phyloP scores from a whole-genome alignment of 2,329 filamentous ascomycete genomes.

The Tolypocladium tundrense region DNA sequence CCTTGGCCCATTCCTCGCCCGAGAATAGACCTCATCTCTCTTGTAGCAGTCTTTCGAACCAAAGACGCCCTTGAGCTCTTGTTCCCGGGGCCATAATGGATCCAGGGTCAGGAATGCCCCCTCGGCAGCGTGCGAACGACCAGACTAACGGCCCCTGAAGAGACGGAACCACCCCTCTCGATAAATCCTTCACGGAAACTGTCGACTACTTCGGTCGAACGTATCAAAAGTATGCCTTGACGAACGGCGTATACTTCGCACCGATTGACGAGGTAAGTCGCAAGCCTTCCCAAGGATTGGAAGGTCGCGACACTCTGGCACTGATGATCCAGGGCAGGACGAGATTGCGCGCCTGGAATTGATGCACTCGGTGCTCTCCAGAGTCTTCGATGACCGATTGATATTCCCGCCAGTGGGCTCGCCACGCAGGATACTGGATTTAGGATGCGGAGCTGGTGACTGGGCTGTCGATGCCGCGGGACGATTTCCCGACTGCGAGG shows the following conservation, averaged over 20 bases:
- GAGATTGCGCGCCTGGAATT: constrained; percentile 56
- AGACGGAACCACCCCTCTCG: constrained; percentile 41
- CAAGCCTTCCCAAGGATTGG: neutral
- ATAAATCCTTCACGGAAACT: constrained; percentile 48
- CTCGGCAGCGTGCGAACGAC: constrained; percentile 1
- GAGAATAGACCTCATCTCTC: neutral
- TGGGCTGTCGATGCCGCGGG: constrained; percentile 63
- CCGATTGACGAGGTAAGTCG: constrained; percentile 59
- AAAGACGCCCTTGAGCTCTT: neutral
- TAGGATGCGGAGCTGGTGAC: constrained; percentile 59
- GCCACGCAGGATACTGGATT: constrained; percentile 55
- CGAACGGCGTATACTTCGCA: constrained; percentile 54
- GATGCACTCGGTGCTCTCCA: constrained; percentile 52
- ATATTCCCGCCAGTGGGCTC: constrained; percentile 58
- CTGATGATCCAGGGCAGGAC: constrained; percentile 35
- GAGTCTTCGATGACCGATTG: constrained; percentile 54
- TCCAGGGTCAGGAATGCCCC: constrained; percentile 17
- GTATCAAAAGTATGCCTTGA: constrained; percentile 58
- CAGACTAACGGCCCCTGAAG: constrained; percentile 23
- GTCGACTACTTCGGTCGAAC: constrained; percentile 50
- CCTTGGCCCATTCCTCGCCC: neutral
- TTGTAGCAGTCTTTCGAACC: neutral
- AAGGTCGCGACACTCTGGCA: neutral
- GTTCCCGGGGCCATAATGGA: constrained; percentile 12
- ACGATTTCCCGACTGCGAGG: constrained; percentile 53